Evolutionary conservation across 106 monocot genomes (phyloP).

Genomic region (Apostasia ramifera): DNA sequence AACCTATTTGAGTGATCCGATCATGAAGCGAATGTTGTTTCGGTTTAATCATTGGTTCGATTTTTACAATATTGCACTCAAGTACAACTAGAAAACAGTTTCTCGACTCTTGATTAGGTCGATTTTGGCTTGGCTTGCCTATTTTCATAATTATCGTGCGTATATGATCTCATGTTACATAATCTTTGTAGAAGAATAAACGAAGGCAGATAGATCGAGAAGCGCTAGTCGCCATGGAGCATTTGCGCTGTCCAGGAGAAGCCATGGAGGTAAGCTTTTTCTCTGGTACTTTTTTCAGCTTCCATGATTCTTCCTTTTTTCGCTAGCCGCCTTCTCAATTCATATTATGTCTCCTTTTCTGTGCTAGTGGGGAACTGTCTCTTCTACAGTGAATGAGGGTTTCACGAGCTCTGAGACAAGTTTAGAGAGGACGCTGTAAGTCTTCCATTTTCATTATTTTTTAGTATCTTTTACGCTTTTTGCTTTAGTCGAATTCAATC

Average conservation of each 20-base stretch:
- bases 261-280: neutral
- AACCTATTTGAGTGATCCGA: too few relatives aligned
- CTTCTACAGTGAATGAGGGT: conserved; percentile 8
- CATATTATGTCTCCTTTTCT: neutral
- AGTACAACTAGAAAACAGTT: too few relatives aligned
- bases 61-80: too few relatives aligned
- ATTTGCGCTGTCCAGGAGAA: neutral
- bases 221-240: too few relatives aligned
- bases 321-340: neutral
- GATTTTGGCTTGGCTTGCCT: too few relatives aligned
- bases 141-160: too few relatives aligned
- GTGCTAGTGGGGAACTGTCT: conserved; percentile 1
- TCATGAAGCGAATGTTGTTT: too few relatives aligned
- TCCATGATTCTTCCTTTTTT: neutral
- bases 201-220: too few relatives aligned
- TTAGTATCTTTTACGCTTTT: neutral
- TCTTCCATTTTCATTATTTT: conserved; percentile 1
- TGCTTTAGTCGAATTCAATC: neutral
- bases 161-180: too few relatives aligned
- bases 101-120: too few relatives aligned
- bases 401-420: conserved; percentile 5
- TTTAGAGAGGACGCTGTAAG: conserved; percentile 20
- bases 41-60: too few relatives aligned
- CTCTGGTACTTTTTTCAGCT: neutral
- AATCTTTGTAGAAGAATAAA: too few relatives aligned